Base-by-base conservation (phyloP, 1,139 yeast species). In the Geotrichum reessii region DNA sequence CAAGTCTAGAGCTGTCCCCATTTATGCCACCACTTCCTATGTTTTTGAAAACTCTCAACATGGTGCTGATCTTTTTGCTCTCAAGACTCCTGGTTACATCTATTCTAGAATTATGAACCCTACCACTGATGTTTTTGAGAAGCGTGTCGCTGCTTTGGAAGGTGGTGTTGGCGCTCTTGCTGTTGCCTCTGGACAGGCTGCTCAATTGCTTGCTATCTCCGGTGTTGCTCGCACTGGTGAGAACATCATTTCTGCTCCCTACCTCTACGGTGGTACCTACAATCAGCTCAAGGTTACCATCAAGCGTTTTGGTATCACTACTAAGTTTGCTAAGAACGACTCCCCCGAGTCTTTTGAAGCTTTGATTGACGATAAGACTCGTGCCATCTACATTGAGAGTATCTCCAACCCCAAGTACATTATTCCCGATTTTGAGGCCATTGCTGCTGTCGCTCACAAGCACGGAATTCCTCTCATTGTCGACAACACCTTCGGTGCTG, bases 401-500 rank as follows among this genome's bases (percentile, higher is more conserved):
- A 88, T 93, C 69, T 97, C 97, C 66, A 93, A 93, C 76, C 99
- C 99, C 62, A 86, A 85, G 71, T 91, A 87, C 76, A 89, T 88
- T 71, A 86, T 93, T 57, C 97, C 98, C 58, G 97, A 92, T 74
- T 88, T 93, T 68, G 91, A 87, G 73, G 82, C 78, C 59, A 80
- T 93, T 66, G 81, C 83, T 57, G 85, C 80, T 44, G 77, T 89
- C 56, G 97, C 97, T 55, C 97, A 91, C 74, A 84, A 85, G 64
- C 82, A 88, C 66, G 97, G 97, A 61, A 80, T 92, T 59, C 96
- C 97, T 58, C 84, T 93, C 55, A 93, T 93, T 59, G 97, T 89
- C 52, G 99, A 93, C 77, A 93, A 93, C 82, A 93, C 99, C 33
- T 92, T 92, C 69, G 98, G 97, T 71, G 97, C 97, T 52, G 97